phyloP scores from a whole-genome alignment of 306 rosid species.

The Trifolium pratense region DNA sequence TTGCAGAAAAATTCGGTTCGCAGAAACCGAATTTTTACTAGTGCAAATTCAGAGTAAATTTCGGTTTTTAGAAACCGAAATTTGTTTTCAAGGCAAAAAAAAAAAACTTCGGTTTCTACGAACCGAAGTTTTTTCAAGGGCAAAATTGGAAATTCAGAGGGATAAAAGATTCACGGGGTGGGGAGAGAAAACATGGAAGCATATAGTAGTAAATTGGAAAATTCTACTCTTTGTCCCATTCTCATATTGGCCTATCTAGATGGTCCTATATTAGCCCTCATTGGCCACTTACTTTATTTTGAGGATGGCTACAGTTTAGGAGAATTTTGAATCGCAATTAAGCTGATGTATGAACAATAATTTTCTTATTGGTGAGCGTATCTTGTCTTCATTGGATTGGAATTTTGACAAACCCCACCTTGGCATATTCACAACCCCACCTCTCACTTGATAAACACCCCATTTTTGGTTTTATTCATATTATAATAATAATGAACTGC shows the following conservation, averaged over 20 bases:
- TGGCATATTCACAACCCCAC: constrained; percentile 27
- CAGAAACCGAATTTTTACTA: no score
- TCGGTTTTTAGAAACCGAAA: no score
- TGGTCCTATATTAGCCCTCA: constrained; percentile 38
- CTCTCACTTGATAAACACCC: not conserved
- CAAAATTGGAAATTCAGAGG: no score
- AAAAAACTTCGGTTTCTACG: no score
- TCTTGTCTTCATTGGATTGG: not conserved
- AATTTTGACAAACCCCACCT: no score
- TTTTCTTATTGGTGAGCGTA: not conserved
- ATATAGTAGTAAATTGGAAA: not conserved
- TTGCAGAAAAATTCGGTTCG: no score
- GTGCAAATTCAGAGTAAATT: no score
- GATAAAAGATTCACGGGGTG: no score
- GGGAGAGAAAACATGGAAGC: no score
- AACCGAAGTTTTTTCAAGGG: no score
- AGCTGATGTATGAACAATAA: not conserved
- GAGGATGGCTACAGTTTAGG: not conserved
- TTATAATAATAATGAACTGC: not conserved
- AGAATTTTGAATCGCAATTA: constrained; percentile 18
- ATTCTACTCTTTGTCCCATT: constrained; percentile 14
- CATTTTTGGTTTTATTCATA: not conserved
- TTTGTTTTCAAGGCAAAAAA: no score
- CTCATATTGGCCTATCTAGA: constrained; percentile 19
- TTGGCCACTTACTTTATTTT: constrained; percentile 9